phyloP scores from a whole-genome alignment of 139 green algal genomes.

The Ostreobium quekettii region DNA sequence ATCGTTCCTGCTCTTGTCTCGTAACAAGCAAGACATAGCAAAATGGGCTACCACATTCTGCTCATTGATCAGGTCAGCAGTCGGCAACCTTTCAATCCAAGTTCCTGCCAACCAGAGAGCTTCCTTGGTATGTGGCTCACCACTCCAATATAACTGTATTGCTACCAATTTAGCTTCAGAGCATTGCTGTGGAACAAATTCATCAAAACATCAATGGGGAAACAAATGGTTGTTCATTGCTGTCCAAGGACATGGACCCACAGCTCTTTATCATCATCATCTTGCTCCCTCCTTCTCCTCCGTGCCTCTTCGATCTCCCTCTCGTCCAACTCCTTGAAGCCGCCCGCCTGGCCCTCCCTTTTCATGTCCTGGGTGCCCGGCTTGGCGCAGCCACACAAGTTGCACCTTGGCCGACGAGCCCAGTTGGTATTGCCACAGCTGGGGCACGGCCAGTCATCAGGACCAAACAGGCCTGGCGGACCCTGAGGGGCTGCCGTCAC shows the following conservation, averaged over 20 bases:
- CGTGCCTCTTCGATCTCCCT: conserved; percentile 53
- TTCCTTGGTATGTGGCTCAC: too few species aligned
- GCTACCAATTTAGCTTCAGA: too few species aligned
- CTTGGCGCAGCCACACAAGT: conserved; percentile 49
- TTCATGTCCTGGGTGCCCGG: conserved; percentile 42
- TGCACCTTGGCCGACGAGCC: conserved; percentile 56
- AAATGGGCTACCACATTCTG: too few species aligned
- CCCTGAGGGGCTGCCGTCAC: conserved; percentile 45
- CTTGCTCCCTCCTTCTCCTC: conserved; percentile 39
- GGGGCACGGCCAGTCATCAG: conserved; percentile 69
- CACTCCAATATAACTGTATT: too few species aligned
- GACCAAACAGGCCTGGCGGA: conserved; percentile 40
- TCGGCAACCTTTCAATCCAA: too few species aligned
- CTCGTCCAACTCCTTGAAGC: conserved; percentile 71
- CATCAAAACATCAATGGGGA: too few species aligned
- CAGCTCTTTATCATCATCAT: conserved; percentile 26
- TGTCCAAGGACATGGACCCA: conserved; percentile 15
- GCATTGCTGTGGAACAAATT: too few species aligned
- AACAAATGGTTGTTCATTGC: neutral
- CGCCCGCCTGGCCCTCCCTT: conserved; percentile 47
- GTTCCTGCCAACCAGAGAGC: too few species aligned
- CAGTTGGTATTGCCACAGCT: conserved; percentile 77
- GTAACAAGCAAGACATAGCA: too few species aligned
- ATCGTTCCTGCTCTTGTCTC: too few species aligned
- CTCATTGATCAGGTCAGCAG: too few species aligned